phyloP scores from a whole-genome alignment of 192 early-diverging fungal genomes.

The Coemansia sp. region DNA sequence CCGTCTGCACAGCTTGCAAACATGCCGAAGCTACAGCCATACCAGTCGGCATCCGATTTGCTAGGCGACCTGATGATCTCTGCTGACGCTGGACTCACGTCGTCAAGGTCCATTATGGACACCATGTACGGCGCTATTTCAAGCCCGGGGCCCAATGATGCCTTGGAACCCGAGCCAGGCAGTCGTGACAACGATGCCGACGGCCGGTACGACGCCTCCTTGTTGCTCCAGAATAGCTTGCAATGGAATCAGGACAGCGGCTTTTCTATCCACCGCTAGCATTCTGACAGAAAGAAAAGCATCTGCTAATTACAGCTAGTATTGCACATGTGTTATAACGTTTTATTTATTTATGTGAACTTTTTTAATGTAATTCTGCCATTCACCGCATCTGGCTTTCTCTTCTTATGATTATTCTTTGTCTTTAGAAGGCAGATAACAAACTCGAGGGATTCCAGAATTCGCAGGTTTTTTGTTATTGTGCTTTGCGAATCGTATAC shows the following conservation, averaged over 20 bases:
- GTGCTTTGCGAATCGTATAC: too few relatives aligned
- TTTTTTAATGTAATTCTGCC: too few relatives aligned
- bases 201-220: not conserved
- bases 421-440: too few relatives aligned
- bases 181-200: not conserved
- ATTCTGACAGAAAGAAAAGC: not conserved
- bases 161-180: not conserved
- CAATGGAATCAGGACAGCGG: constrained; percentile 4
- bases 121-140: constrained; percentile 12
- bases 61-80: constrained; percentile 20
- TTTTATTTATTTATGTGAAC: too few relatives aligned
- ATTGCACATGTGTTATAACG: not conserved
- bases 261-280: not conserved
- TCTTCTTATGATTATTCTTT: too few relatives aligned
- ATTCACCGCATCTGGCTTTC: too few relatives aligned
- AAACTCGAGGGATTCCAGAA: too few relatives aligned
- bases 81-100: constrained; percentile 4
- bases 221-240: not conserved
- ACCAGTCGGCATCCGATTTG: not conserved
- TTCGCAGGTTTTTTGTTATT: too few relatives aligned
- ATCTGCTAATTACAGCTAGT: not conserved
- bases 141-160: not conserved
- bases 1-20: too few relatives aligned
- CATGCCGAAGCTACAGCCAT: not conserved
- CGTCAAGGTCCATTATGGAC: constrained; percentile 14